Evolutionary conservation across 805 yeast species (phyloP), one percentile per base, ranked within the genome.

Genomic region (Schizosaccharomyces lindneri): DNA sequence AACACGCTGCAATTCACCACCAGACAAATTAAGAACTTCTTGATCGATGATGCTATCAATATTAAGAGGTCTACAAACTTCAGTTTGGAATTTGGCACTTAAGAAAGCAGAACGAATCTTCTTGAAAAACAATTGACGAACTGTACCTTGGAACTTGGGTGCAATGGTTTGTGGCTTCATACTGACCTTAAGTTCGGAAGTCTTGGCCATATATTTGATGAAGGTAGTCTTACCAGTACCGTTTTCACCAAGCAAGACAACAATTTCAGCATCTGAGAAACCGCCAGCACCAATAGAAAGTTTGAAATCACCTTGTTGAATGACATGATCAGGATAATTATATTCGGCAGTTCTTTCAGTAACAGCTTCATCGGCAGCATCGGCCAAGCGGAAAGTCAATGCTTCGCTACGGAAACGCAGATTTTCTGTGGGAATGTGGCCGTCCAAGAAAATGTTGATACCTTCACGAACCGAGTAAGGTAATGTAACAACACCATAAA

Each of bases 161-260:
- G 97, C 95, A 75, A 93, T 93, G 76, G 88, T 93, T 78, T 93
- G 99, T 55, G 99, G 99, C 76, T 93, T 93, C 96, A 93, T 89
- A 62, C 95, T 85, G 62, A 93, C 93, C 70, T 86, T 87, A 73
- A 93, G 75, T 72, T 85, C 84, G 61, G 97, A 97, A 64, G 87
- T 82, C 70, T 82, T 81, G 27, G 99, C 97, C 69, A 93, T 78
- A 69, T 93, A 76, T 73, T 85, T 86, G 80, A 97, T 90, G 77
- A 93, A 83, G 17, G 99, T 93, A 55, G 99, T 93, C 77, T 93
- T 93, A 78, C 99, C 99, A 21, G 98, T 93, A 77, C 99, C 99
- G 73, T 93, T 93, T 76, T 93, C 98, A 72, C 99, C 99, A 95
- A 93, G 90, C 96, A 93, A 87, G 63, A 93, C 98, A 69, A 93